Base-by-base conservation (phyloP, 116 monocot species). In the Thalassia testudinum region DNA sequence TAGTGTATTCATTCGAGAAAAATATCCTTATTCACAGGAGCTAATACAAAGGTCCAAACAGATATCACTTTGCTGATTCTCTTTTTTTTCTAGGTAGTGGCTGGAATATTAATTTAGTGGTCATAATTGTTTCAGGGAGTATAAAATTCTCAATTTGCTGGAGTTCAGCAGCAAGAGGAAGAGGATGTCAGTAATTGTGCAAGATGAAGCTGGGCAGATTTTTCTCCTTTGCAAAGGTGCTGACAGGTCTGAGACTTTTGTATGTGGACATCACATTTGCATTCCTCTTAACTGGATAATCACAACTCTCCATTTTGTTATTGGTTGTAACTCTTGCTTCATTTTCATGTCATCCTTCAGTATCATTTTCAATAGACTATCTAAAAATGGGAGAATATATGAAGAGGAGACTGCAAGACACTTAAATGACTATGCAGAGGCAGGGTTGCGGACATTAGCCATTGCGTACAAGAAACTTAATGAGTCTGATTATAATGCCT, bases 171-270 rank as follows among this genome's bases (percentile, higher is more conserved):
- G 81, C 63, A 73, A 72, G 43, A 69, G 81, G 29, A 81, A 81
- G 49, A 65, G 81, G 28, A 81, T 81, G 81, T 73, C 81, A n/a
- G 81, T 81, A 5, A 66, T 81, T 52, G 66, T 81, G 17, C 64
- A 58, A 21, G 82, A 74, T 45, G 77, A 77, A 25, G 22, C 21
- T 26, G 82, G 74, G 43, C 66, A 82, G 51, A 66, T 77, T 61
- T 43, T 82, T 57, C 73, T 82, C 45, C 47, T 82, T 26, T 82
- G 82, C 59, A 82, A 82, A 68, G 82, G 82, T 37, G 82, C 82
- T 56, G 82, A 82, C 73, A 77, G 77, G 82, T 82, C 53, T 64
- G 79, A 20, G 16, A 29, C n/a, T n/a, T n/a, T 13, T 38, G 10
- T 7, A 26, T 15, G 23, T 43, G 1, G 21, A 10, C 25, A n/a